Conservation (phyloP, 441 rosid species). For the Brassica hybrid region DNA sequence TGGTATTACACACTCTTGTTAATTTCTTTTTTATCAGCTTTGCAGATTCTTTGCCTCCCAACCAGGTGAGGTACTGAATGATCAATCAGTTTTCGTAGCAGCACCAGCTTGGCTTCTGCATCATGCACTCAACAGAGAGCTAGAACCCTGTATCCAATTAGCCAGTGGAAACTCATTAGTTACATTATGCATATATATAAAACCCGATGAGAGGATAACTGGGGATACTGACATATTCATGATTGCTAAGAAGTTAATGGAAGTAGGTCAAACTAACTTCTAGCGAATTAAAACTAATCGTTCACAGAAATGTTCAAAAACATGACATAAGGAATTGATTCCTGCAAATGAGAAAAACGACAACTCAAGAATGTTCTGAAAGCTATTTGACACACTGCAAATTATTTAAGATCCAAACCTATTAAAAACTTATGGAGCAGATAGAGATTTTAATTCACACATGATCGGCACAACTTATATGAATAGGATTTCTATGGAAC, state of each 20-base stretch:
- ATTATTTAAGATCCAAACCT: conserved; percentile 89
- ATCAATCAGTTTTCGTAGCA: too few relatives aligned
- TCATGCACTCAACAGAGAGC: background rate
- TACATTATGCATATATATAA: background rate
- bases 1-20: background rate
- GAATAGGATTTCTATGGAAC: conserved; percentile 84
- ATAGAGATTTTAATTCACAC: background rate
- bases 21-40: background rate
- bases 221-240: conserved; percentile 11
- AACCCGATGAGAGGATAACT: background rate
- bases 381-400: conserved; percentile 84
- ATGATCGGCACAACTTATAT: conserved; percentile 43
- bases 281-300: conserved; percentile 43
- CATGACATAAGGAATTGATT: conserved; percentile 90
- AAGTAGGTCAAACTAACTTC: background rate
- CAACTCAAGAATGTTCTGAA: conserved; percentile 70
- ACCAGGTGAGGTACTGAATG: background rate
- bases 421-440: background rate
- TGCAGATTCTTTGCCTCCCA: background rate
- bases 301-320: conserved; percentile 84
- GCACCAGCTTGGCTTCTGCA: background rate
- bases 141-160: background rate
- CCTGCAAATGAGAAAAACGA: conserved; percentile 95
- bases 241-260: background rate
- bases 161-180: background rate